Evolutionary conservation across 2,329 filamentous ascomycete species (phyloP).

Genomic region (Epichloe gansuensis): DNA sequence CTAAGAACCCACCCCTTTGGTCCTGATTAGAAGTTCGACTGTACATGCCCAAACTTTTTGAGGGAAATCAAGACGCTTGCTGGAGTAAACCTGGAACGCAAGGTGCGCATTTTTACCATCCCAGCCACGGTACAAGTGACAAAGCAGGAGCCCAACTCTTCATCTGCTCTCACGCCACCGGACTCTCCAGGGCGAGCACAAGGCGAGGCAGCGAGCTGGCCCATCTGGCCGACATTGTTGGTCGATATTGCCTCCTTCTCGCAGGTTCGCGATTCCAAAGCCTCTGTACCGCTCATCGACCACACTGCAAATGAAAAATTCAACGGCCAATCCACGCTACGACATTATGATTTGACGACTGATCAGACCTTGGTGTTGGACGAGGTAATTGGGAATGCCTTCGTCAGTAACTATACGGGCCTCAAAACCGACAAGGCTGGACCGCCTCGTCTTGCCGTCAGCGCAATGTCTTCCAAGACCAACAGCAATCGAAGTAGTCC

Average conservation of each 20-base stretch:
- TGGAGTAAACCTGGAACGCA: slow-evolving; percentile 55
- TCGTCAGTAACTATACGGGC: slow-evolving; percentile 39
- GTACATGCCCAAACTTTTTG: slow-evolving; percentile 59
- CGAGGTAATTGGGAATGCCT: slow-evolving; percentile 53
- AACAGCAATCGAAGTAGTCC: slow-evolving; percentile 59
- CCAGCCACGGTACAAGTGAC: slow-evolving; percentile 28
- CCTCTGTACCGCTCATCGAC: slow-evolving; percentile 34
- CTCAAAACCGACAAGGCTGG: slow-evolving; percentile 25
- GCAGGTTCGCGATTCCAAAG: slow-evolving; percentile 16
- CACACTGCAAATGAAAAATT: slow-evolving; percentile 62
- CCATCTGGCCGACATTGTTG: slow-evolving; percentile 30
- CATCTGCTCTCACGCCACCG: slow-evolving; percentile 26
- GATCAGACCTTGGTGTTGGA: slow-evolving; percentile 76
- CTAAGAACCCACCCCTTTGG: slow-evolving; percentile 47
- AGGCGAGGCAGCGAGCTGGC: slow-evolving; percentile 12
- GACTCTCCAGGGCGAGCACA: slow-evolving; percentile 25
- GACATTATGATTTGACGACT: slow-evolving; percentile 53
- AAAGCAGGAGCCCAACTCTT: slow-evolving; percentile 21
- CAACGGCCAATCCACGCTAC: slow-evolving; percentile 60
- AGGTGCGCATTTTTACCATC: slow-evolving; percentile 67
- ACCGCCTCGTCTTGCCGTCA: slow-evolving; percentile 17
- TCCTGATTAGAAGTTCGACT: slow-evolving; percentile 59
- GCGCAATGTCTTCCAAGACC: slow-evolving; percentile 17
- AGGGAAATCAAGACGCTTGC: slow-evolving; percentile 57
- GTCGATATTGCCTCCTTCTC: slow-evolving; percentile 43